Base-by-base conservation (phyloP, 768 basidiomycete genomes). In the Boletus rubroflammeus region DNA sequence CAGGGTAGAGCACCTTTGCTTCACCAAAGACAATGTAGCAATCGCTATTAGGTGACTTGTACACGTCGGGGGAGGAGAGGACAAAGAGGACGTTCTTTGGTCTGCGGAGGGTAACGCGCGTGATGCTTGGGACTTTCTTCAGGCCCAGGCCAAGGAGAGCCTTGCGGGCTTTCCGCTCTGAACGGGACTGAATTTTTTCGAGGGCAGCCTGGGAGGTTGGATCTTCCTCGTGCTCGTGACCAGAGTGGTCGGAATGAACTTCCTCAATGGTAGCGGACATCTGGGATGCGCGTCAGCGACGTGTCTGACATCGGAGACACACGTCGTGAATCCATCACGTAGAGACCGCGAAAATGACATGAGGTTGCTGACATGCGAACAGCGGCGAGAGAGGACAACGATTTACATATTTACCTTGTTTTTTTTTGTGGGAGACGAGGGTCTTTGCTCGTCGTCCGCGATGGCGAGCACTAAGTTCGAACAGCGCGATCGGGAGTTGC, bases 1-100 rank as follows among this genome's bases (percentile, higher is more conserved):
- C n/a, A 53, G 56, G 56, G 59, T 43, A 57, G 56, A 44, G 8
- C 19, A 88, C 88, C 84, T 93, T 93, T 51, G 91, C 95, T 79
- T 98, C 97, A 60, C 97, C 97, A 65, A 98, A 99, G 59, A 99
- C 94, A 70, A 99, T 93, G 81, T 99, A 98, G 75, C 90, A 93
- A 75, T 99, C 97, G 69, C 92, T 93, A 76, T 93, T 94, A 40
- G 89, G 86, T 47, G 91, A 93, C 80, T 98, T 98, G 86, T 90
- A 99, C 50, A 99, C 97, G 60, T 99, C 97, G 35, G 97, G 97
- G 47, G 86, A 78, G 50, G 91, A 84, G 64, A 99, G 81, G 56
- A 98, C 95, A 69, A 98, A 90, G 58, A 98, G 84, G 58, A 96
- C 93, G 69, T 93, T 94, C 78, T 98, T 98, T 46, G 97, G 91